Evolutionary conservation across 1,284 basidiomycete genomes (phyloP), one percentile per base, ranked within the genome.

Genomic region (Amylostereum areolatum): DNA sequence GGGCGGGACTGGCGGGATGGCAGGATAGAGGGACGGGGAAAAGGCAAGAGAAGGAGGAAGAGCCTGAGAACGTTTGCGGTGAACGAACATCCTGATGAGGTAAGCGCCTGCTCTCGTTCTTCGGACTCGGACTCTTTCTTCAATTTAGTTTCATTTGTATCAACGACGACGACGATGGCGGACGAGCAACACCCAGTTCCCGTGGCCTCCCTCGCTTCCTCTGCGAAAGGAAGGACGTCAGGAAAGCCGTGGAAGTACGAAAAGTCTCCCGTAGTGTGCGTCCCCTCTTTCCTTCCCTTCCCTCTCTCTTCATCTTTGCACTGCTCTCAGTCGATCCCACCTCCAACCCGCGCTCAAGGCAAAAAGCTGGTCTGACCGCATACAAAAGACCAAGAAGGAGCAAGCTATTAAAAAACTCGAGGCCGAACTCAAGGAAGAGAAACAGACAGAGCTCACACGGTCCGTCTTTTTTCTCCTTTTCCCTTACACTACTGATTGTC

Each of bases 361-460:
- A 3, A 84, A 77, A 62, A 71, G 61, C 45, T 91, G 81, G 78
- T 73, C 79, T 44, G 75, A 78, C 32, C 74, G 89, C 34, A 87
- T 89, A 78, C 71, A 79, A 52, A 80, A 81, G 61, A 78, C 77
- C 29, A 78, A 78, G 60, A 78, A 77, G 57, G 78, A 77, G 27
- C 69, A 73, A 36, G 83, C 88, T 27, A 74, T 87, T 52, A 89
- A 85, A 66, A 81, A 83, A 61, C 69, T 91, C 32, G 73, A 89
- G 63, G 59, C 64, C 8, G 86, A 89, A 57, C 72, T 91, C 54
- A 84, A 80, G 61, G 82, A 85, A 43, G 88, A 91, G 63, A 89
- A 89, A 61, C 67, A 75, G 55, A 76, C 80, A 5, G 88, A 89
- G 56, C 66, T 75, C 46, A 70, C 74, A 54, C 73, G 82, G 86